Evolutionary conservation across 495 filamentous ascomycete species (phyloP), one percentile per base, ranked within the genome.

Genomic region (Penicillium ucsense): DNA sequence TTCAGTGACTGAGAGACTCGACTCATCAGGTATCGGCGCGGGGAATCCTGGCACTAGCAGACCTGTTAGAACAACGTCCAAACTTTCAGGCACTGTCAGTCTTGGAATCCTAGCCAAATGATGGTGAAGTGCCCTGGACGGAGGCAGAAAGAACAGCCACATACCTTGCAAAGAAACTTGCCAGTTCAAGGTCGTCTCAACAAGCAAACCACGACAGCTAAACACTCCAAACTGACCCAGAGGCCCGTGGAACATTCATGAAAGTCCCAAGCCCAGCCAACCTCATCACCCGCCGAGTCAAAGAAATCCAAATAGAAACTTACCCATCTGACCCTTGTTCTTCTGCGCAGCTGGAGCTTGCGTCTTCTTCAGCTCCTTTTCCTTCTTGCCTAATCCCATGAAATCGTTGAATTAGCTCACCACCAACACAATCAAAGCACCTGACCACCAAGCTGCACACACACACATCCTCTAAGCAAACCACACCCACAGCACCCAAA

Each of bases 241-340:
- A 20, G 20, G 20, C 20, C 20, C 20, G 20, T 1, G 2, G 2
- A 6, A 12, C 7, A 11, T 52, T 12, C 28, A 8, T 10, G 5
- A 4, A 1, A 20, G 31, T 31, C 41, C 54, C 54, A 57, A 72
- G 63, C 67, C 66, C 62, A 67, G 57, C 66, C 65, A 66, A 42
- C 51, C 30, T 53, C 35, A 35, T 49, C 38, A 38, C 45, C 10
- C 32, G 41, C 54, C 49, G 8, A 47, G 49, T 39, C 20, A 20
- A 52, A 32, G 45, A 9, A 49, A 60, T 31, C 46, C 41, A 20
- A 20, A 20, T 20, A 54, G 43, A 28, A 51, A 43, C 80, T 77
- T 78, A 84, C 81, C 77, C 63, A 56, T 36, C 51, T 51, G 56
- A 12, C 34, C 51, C 58, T 68, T 62, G 54, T 69, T 61, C 35